Evolutionary conservation across 768 basidiomycete genomes (phyloP).

Genomic region (Tubosaeta sp.): DNA sequence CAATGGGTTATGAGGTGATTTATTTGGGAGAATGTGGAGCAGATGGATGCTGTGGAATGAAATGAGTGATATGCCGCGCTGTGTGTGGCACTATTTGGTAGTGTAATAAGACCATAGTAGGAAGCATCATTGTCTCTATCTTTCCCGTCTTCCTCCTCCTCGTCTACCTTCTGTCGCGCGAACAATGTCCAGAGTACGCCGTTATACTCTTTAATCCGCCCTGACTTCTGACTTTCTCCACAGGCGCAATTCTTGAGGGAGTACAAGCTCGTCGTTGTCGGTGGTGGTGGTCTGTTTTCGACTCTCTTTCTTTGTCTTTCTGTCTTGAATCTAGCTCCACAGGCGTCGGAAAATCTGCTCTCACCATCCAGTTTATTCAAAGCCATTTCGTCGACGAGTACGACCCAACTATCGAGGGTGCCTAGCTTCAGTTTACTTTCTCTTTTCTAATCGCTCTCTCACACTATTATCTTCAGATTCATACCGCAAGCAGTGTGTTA

Average conservation of each 20-base stretch:
- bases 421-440: constrained; percentile 6
- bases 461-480: constrained; percentile 55
- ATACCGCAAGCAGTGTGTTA: constrained; percentile 94
- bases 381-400: constrained; percentile 91
- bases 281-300: constrained; percentile 79
- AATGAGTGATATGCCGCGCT: neutral
- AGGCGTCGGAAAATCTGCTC: constrained; percentile 74
- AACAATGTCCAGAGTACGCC: constrained; percentile 31
- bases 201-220: neutral
- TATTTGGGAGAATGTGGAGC: too few species aligned
- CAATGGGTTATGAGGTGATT: too few species aligned
- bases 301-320: constrained; percentile 24
- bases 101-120: constrained; percentile 12
- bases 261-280: constrained; percentile 98
- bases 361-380: constrained; percentile 99
- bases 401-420: constrained; percentile 94
- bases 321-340: neutral
- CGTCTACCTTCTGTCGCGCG: neutral
- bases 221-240: constrained; percentile 1
- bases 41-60: neutral
- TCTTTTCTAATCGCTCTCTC: neutral
- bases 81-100: constrained; percentile 27
- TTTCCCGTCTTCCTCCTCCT: constrained; percentile 4
- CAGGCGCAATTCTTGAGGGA: constrained; percentile 90
- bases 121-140: constrained; percentile 4